Evolutionary conservation across 331 rosid species (phyloP).

Genomic region (Stylosanthes scabra): DNA sequence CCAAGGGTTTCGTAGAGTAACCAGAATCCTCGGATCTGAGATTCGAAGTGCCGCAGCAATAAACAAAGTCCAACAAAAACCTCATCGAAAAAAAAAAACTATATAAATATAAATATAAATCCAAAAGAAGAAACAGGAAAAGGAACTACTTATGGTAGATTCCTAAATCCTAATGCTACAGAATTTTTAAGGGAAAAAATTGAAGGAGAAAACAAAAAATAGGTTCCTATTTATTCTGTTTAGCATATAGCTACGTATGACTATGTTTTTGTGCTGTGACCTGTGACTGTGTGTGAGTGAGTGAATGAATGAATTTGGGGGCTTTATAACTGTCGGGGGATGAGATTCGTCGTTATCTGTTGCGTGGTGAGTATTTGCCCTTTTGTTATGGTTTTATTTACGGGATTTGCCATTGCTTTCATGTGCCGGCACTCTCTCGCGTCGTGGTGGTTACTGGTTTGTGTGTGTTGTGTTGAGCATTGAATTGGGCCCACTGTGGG

Average conservation of each 20-base stretch:
- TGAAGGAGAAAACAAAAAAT: background rate
- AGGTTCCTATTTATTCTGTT: background rate
- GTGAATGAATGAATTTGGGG: background rate
- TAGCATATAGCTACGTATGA: background rate
- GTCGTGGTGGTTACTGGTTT: background rate
- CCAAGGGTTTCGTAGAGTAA: slow-evolving; percentile 22
- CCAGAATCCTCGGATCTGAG: background rate
- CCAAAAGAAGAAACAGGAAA: background rate
- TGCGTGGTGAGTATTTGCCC: background rate
- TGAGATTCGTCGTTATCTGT: slow-evolving; percentile 15
- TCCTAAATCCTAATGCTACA: background rate
- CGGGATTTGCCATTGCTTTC: background rate
- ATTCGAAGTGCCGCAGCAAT: slow-evolving; percentile 54
- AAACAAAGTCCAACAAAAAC: slow-evolving; percentile 54
- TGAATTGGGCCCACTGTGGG: background rate
- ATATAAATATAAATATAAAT: too few relatives aligned
- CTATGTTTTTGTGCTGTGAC: background rate
- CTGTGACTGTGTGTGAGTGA: too few relatives aligned
- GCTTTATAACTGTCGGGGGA: background rate
- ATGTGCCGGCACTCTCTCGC: background rate
- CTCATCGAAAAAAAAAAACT: slow-evolving; percentile 42
- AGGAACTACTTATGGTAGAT: background rate
- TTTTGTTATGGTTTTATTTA: background rate
- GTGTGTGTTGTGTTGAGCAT: background rate
- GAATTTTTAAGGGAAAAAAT: too few relatives aligned